Conservation (phyloP, 306 rosid species). For the Ormosia emarginata region DNA sequence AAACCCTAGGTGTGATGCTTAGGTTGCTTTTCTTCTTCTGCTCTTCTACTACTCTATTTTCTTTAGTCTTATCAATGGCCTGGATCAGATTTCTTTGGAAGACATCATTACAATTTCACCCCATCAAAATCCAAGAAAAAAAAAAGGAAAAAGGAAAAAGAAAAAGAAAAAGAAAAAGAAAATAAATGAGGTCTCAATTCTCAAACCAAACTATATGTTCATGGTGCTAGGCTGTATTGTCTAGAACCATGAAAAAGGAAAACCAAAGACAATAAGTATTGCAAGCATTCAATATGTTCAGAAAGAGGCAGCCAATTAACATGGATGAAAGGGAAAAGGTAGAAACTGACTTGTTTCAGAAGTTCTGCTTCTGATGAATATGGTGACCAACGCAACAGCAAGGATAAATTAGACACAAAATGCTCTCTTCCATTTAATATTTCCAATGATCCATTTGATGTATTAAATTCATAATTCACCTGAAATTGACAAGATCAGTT, state of each 20-base stretch:
- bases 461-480: slow-evolving; percentile 72
- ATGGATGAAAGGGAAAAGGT: slow-evolving; percentile 1
- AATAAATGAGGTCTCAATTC: background rate
- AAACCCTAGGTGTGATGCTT: background rate
- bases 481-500: slow-evolving; percentile 38
- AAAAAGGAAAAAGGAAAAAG: background rate
- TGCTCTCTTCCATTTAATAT: slow-evolving; percentile 61
- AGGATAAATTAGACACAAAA: slow-evolving; percentile 60
- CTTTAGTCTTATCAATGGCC: background rate
- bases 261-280: background rate
- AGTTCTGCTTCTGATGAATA: slow-evolving; percentile 82
- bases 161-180: background rate
- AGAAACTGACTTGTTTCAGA: slow-evolving; percentile 66
- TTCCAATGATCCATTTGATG: slow-evolving; percentile 43
- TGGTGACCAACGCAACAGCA: slow-evolving; percentile 83
- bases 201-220: background rate
- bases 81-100: background rate
- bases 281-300: background rate
- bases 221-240: slow-evolving; percentile 2
- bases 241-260: background rate
- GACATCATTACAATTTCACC: background rate
- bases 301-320: background rate
- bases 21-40: background rate
- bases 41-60: background rate
- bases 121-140: background rate